These are phyloP conservation scores for Tolypocladium endophyticum DNA, from an alignment of 2,329 filamentous ascomycete species.

Conservation along the genomic window DNA sequence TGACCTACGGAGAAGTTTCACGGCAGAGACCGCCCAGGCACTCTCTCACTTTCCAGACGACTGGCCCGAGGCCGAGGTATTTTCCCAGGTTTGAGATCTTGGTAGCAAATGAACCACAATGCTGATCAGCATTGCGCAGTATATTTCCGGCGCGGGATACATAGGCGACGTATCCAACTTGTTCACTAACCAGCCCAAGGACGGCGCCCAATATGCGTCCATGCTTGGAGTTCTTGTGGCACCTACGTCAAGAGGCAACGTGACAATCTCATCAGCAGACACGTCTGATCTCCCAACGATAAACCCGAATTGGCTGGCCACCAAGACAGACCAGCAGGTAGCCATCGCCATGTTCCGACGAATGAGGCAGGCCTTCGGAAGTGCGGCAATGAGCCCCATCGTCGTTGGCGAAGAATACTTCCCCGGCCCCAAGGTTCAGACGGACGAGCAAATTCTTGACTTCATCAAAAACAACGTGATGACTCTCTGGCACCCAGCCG, in stretches of 20 bases:
- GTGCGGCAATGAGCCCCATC: background rate
- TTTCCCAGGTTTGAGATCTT: background rate
- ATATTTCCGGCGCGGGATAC: background rate
- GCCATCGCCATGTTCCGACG: constrained; percentile 31
- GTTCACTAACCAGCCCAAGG: background rate
- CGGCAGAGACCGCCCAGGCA: background rate
- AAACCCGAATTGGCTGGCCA: constrained; percentile 32
- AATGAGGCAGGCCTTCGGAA: constrained; percentile 19
- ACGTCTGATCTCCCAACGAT: constrained; percentile 26
- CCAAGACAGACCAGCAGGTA: constrained; percentile 30
- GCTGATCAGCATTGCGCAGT: background rate
- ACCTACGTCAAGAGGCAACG: constrained; percentile 26
- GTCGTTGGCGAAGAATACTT: background rate
- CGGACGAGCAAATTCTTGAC: constrained; percentile 8
- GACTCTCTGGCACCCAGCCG: constrained; percentile 40
- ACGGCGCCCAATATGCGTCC: constrained; percentile 2
- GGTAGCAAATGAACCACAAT: background rate
- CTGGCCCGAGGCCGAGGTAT: background rate
- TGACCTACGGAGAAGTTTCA: background rate
- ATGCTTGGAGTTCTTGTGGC: constrained; percentile 16
- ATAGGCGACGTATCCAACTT: background rate
- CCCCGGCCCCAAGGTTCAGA: constrained; percentile 2
- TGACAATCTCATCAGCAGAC: constrained; percentile 24
- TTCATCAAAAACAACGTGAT: constrained; percentile 28
- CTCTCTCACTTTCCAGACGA: background rate